Percentiles rank a stretch among this genome's conserved stretches.
phyloP scores from a whole-genome alignment of 2,329 filamentous ascomycete species.

The Graphilbum ipis-grandicollis region DNA sequence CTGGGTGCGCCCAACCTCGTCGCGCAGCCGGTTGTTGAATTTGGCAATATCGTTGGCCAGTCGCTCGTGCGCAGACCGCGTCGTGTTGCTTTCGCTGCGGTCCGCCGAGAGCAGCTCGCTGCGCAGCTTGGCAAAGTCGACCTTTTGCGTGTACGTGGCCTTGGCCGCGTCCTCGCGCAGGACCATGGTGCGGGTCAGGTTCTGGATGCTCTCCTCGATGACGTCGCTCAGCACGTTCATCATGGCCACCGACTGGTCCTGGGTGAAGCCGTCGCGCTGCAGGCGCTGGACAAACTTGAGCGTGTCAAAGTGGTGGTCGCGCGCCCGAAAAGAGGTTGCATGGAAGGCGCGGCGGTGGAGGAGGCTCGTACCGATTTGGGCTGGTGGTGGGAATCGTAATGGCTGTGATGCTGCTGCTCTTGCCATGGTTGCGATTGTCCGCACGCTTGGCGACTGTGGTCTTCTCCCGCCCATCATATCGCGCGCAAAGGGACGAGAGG shows the following conservation, averaged over 20 bases:
- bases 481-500: no score
- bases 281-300: slow-evolving; percentile 90
- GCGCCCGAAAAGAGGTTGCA: slow-evolving; percentile 38
- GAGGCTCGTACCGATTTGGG: no score
- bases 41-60: slow-evolving; percentile 91
- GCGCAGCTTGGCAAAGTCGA: slow-evolving; percentile 93
- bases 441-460: no score
- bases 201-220: slow-evolving; percentile 94
- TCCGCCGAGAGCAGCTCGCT: slow-evolving; percentile 87
- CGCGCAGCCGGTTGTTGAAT: slow-evolving; percentile 70
- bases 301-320: slow-evolving; percentile 95
- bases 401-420: no score
- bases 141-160: slow-evolving; percentile 70
- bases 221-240: slow-evolving; percentile 96
- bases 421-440: no score
- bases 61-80: slow-evolving; percentile 76
- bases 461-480: no score
- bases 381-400: no score
- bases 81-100: slow-evolving; percentile 77
- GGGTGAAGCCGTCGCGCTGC: slow-evolving; percentile 82
- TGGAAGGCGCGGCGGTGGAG: slow-evolving; percentile 43
- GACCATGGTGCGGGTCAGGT: slow-evolving; percentile 94
- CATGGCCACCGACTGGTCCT: slow-evolving; percentile 92
- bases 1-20: slow-evolving; percentile 89
- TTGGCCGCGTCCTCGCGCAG: slow-evolving; percentile 82